Conservation (phyloP, 352 stramenopile species). For the Pythium vanterpoolii region DNA sequence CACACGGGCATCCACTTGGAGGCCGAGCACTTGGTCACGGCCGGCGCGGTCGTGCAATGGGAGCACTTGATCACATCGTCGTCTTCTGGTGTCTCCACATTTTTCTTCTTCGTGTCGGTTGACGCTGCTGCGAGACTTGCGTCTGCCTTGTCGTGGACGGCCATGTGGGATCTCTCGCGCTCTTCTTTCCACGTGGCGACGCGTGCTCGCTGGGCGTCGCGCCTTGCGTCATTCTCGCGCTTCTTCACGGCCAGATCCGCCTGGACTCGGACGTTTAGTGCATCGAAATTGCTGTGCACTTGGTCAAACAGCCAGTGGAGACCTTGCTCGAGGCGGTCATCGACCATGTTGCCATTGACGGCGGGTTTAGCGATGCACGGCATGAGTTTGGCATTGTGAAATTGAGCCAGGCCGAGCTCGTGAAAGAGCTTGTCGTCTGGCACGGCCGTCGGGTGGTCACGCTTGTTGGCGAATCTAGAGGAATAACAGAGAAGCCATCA, state of each 20-base stretch:
- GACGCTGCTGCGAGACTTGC: neutral
- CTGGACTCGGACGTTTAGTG: slow-evolving; percentile 44
- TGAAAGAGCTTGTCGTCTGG: slow-evolving; percentile 35
- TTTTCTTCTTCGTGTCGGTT: slow-evolving; percentile 5
- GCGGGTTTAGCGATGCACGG: slow-evolving; percentile 62
- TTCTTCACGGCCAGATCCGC: slow-evolving; percentile 57
- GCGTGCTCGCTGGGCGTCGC: slow-evolving; percentile 54
- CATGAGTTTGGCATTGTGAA: slow-evolving; percentile 39
- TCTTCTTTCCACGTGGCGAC: slow-evolving; percentile 75
- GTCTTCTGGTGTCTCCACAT: slow-evolving; percentile 27
- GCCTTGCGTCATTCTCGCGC: slow-evolving; percentile 45
- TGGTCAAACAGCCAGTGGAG: slow-evolving; percentile 74
- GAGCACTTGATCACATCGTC: slow-evolving; percentile 59
- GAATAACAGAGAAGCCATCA: neutral
- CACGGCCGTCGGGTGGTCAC: slow-evolving; percentile 41
- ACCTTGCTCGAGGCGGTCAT: slow-evolving; percentile 60
- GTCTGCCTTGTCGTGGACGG: slow-evolving; percentile 40
- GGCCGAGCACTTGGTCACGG: slow-evolving; percentile 73
- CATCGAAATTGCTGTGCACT: slow-evolving; percentile 48
- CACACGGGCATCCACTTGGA: slow-evolving; percentile 88
- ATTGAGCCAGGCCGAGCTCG: slow-evolving; percentile 37
- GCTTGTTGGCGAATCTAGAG: slow-evolving; percentile 78
- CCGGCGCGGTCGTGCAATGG: slow-evolving; percentile 44
- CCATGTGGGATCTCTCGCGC: slow-evolving; percentile 61
- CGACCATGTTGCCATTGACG: slow-evolving; percentile 42